These are phyloP conservation scores for Clitopilus passeckerianus DNA, from an alignment of 768 basidiomycete genomes.

Conservation along the genomic window DNA sequence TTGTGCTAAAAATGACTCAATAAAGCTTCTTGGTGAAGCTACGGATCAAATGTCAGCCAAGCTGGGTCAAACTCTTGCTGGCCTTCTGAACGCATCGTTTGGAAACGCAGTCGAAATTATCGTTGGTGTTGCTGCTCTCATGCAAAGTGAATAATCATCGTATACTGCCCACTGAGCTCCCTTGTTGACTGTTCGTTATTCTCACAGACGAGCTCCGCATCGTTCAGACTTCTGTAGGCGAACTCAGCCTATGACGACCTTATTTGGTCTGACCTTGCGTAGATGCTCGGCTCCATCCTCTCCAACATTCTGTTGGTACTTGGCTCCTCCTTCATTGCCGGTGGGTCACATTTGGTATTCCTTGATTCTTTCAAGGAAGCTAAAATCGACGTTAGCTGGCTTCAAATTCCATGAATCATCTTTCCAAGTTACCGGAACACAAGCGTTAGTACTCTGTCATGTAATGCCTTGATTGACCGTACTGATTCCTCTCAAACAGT, in stretches of 20 bases:
- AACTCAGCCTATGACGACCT: background rate
- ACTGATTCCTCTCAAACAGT: conserved; percentile 17
- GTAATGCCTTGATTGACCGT: conserved; percentile 3
- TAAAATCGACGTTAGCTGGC: conserved; percentile 44
- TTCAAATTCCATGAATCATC: conserved; percentile 56
- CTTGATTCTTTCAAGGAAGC: conserved; percentile 1
- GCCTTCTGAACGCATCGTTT: conserved; percentile 81
- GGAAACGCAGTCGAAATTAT: conserved; percentile 88
- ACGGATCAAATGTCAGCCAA: conserved; percentile 77
- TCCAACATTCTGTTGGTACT: conserved; percentile 89
- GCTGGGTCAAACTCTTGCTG: conserved; percentile 82
- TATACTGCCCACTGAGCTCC: background rate
- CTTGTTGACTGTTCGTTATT: conserved; percentile 1
- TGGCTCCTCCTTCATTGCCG: conserved; percentile 87
- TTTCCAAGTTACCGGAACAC: conserved; percentile 84
- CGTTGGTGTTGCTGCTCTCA: conserved; percentile 79
- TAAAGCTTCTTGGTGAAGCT: conserved; percentile 70
- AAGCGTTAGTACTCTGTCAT: conserved; percentile 52
- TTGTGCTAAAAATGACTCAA: background rate
- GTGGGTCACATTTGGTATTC: conserved; percentile 25
- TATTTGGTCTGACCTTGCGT: background rate
- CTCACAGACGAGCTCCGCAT: conserved; percentile 70
- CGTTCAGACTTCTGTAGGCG: conserved; percentile 81
- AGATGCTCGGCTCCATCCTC: conserved; percentile 89
- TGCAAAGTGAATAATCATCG: conserved; percentile 47